Base-by-base conservation (phyloP, 345 rosid genomes). In the Geranium rotundifolium region DNA sequence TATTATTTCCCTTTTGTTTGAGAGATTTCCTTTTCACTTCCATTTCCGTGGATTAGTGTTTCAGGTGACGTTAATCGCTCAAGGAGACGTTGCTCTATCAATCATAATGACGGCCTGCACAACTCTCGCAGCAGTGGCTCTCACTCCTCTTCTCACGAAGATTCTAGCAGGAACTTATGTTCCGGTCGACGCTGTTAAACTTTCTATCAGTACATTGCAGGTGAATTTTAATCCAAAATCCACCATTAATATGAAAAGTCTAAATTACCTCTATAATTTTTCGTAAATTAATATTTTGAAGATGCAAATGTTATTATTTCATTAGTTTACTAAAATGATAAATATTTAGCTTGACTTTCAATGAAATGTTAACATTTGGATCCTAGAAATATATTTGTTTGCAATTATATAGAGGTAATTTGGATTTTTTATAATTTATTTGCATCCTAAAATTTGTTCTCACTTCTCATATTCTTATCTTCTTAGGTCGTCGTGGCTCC, bases 11-110 rank as follows among this genome's bases (percentile, higher is more conserved):
- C 14, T 46, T 46, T 46, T 3, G 12, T 14, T 46, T 46, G 52
- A 14, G 58, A 46, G 57, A 58, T 60, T n/a, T 10, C 62, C 63
- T 27, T 31, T 65, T 69, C 65, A 1, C 72, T 80, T 69, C 65
- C 72, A 59, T 65, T 73, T 70, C 62, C 50, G 50, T 76, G 75
- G 73, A 73, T 41, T 73, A 73, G 75, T 72, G 56, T 75, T 78
- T 60, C 89, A 84, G 92, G 89, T 80, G 74, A 86, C 89, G 56
- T 74, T 84, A 65, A 76, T 84, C 67, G 85, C 92, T 66, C 81
- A 41, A 69, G 92, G 89, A 63, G 92, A 84, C 67, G 89, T 84
- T 77, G 72, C 84, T 39, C 75, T 84, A 23, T 84, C 92, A 37
- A 75, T 81, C 59, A 78, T 84, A 58, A 77, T 80, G 87, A 86